Evolutionary conservation across 2,329 filamentous ascomycete genomes (phyloP).

Genomic region (Orbilia blumenaviensis): DNA sequence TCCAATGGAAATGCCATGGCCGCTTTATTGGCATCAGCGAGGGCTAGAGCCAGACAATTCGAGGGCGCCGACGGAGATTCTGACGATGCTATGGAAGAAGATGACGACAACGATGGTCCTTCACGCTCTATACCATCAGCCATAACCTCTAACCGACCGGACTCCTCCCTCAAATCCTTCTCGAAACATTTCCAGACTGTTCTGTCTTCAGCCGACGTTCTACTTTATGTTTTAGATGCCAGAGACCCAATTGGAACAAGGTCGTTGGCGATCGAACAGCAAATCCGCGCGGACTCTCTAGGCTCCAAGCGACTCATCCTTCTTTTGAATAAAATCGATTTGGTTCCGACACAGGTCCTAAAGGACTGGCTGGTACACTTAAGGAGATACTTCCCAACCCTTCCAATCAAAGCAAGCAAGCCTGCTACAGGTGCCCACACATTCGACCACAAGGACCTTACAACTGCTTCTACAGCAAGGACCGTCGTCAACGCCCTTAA

Average conservation of each 20-base stretch:
- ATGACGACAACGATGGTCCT: slow-evolving; percentile 59
- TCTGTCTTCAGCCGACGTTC: slow-evolving; percentile 85
- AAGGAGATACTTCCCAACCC: slow-evolving; percentile 86
- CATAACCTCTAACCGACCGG: slow-evolving; percentile 61
- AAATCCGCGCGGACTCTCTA: slow-evolving; percentile 85
- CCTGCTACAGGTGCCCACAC: slow-evolving; percentile 85
- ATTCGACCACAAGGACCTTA: slow-evolving; percentile 91
- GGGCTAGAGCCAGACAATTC: slow-evolving; percentile 78
- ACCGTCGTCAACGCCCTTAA: slow-evolving; percentile 89
- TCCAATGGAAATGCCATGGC: slow-evolving; percentile 73
- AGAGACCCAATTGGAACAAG: slow-evolving; percentile 89
- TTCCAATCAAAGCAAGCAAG: slow-evolving; percentile 84
- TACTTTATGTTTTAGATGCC: slow-evolving; percentile 92
- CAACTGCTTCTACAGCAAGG: slow-evolving; percentile 83
- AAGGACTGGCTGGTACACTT: slow-evolving; percentile 86
- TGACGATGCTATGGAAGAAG: slow-evolving; percentile 67
- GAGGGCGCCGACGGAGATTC: slow-evolving; percentile 72
- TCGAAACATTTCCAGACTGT: slow-evolving; percentile 97
- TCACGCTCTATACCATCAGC: slow-evolving; percentile 33
- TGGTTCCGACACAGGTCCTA: slow-evolving; percentile 82
- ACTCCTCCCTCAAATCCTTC: slow-evolving; percentile 82
- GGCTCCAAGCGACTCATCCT: slow-evolving; percentile 89
- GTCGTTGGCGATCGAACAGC: slow-evolving; percentile 87
- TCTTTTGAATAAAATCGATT: slow-evolving; percentile 93
- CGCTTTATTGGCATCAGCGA: slow-evolving; percentile 84